A percentile compares a stretch with the other conserved stretches of the same genome.
Conservation (phyloP, 192 early-diverging fungal genomes). For the Chytriomyces sp. region DNA sequence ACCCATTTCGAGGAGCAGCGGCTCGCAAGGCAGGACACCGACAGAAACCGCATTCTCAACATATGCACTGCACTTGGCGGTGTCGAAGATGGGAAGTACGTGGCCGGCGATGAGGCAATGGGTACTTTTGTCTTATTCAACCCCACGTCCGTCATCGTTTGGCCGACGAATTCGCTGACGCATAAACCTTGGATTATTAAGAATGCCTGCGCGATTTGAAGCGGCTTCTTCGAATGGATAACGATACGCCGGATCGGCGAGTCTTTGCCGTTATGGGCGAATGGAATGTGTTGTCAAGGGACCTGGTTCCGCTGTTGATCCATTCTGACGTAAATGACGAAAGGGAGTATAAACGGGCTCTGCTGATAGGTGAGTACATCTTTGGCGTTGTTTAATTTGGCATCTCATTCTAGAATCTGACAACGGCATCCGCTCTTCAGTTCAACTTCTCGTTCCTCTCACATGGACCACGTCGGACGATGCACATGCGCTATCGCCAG, state of each 20-base stretch:
- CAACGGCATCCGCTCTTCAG: slow-evolving; percentile 37
- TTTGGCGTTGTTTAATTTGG: neutral
- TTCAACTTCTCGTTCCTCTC: slow-evolving; percentile 86
- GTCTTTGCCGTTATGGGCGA: slow-evolving; percentile 69
- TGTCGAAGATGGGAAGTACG: slow-evolving; percentile 71
- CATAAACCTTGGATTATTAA: slow-evolving; percentile 31
- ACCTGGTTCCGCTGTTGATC: slow-evolving; percentile 75
- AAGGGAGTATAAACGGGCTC: slow-evolving; percentile 30
- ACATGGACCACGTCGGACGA: slow-evolving; percentile 75
- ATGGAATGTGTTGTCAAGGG: slow-evolving; percentile 75
- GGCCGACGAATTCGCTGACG: neutral
- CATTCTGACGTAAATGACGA: slow-evolving; percentile 10
- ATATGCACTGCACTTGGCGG: slow-evolving; percentile 85
- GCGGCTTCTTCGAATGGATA: slow-evolving; percentile 79
- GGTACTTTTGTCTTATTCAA: slow-evolving; percentile 52
- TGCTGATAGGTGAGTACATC: slow-evolving; percentile 27
- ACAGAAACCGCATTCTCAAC: slow-evolving; percentile 64
- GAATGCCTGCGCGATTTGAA: slow-evolving; percentile 89
- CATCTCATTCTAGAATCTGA: neutral
- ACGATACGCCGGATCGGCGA: slow-evolving; percentile 64
- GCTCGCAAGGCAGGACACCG: slow-evolving; percentile 17
- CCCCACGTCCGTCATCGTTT: neutral
- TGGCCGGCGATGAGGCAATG: slow-evolving; percentile 81
- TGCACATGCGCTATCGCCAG: slow-evolving; percentile 33
- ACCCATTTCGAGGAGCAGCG: slow-evolving; percentile 5